phyloP scores from a whole-genome alignment of 2,329 filamentous ascomycete species.

The Diaporthe sp. region DNA sequence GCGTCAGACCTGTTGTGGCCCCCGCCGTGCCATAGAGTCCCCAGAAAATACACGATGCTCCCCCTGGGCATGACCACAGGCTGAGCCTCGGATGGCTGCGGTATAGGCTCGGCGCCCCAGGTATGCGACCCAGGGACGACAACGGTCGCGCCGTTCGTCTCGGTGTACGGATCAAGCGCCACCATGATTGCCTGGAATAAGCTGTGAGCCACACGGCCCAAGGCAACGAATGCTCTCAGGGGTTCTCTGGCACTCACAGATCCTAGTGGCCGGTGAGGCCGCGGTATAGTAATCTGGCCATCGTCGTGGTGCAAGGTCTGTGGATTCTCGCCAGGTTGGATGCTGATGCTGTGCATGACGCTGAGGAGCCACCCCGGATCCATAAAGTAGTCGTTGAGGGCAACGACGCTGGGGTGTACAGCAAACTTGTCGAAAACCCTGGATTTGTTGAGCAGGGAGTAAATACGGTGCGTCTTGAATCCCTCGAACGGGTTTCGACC shows the following conservation, averaged over 20 bases:
- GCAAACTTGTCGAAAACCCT: slow-evolving; percentile 55
- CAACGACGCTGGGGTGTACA: slow-evolving; percentile 52
- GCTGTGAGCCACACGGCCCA: neutral
- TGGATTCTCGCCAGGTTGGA: slow-evolving; percentile 55
- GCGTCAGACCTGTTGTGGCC: slow-evolving; percentile 51
- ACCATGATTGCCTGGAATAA: slow-evolving; percentile 45
- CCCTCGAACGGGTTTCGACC: slow-evolving; percentile 57
- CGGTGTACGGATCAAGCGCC: slow-evolving; percentile 51
- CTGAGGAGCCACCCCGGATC: slow-evolving; percentile 53
- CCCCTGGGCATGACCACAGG: neutral
- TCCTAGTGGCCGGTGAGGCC: slow-evolving; percentile 51
- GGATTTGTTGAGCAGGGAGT: slow-evolving; percentile 56
- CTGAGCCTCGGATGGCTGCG: slow-evolving; percentile 48
- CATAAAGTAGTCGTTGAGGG: slow-evolving; percentile 57
- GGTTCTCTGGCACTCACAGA: slow-evolving; percentile 42
- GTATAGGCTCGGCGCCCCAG: slow-evolving; percentile 50
- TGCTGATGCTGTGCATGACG: slow-evolving; percentile 55
- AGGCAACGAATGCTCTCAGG: neutral
- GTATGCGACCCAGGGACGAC: slow-evolving; percentile 53
- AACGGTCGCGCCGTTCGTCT: slow-evolving; percentile 52
- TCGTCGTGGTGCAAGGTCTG: slow-evolving; percentile 55
- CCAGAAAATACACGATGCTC: slow-evolving; percentile 40
- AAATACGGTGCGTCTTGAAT: slow-evolving; percentile 53
- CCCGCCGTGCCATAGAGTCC: slow-evolving; percentile 55
- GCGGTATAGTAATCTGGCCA: slow-evolving; percentile 50